phyloP scores from a whole-genome alignment of 1,284 basidiomycete species.

The Cryptococcus hybrid region DNA sequence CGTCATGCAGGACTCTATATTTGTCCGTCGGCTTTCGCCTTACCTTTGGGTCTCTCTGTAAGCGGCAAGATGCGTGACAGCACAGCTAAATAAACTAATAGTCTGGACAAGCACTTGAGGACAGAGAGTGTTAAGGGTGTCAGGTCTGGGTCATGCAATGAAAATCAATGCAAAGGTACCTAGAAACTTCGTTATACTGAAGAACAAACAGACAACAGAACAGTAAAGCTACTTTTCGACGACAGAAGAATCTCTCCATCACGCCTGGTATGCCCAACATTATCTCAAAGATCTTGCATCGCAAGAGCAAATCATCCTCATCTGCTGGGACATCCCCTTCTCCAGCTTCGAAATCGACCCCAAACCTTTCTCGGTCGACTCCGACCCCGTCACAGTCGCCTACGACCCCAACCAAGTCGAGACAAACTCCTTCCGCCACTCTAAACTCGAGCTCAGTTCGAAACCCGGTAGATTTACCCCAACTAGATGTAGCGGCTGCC shows the following conservation, averaged over 20 bases:
- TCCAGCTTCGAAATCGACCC: background rate
- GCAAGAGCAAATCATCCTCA: constrained; percentile 15
- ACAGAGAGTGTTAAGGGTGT: too few species aligned
- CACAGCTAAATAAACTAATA: too few species aligned
- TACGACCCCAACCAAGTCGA: background rate
- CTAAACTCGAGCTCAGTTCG: background rate
- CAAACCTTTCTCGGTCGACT: background rate
- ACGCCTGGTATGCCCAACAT: constrained; percentile 26
- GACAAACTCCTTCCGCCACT: background rate
- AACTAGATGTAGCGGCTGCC: background rate
- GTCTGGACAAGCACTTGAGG: too few species aligned
- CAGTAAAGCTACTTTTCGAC: too few species aligned
- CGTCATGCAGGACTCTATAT: too few species aligned
- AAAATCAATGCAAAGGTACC: too few species aligned
- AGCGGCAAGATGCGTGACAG: too few species aligned
- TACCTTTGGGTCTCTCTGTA: too few species aligned
- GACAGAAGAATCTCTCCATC: background rate
- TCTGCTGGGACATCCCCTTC: constrained; percentile 8
- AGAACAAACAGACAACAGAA: too few species aligned
- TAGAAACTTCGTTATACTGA: too few species aligned
- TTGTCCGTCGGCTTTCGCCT: too few species aligned
- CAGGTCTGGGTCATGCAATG: too few species aligned
- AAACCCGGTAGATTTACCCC: background rate
- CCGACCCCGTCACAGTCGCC: background rate
- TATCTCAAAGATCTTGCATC: constrained; percentile 20